phyloP scores from a whole-genome alignment of 371 early-diverging fungal genomes.

The Caulochytrium protostelioides region DNA sequence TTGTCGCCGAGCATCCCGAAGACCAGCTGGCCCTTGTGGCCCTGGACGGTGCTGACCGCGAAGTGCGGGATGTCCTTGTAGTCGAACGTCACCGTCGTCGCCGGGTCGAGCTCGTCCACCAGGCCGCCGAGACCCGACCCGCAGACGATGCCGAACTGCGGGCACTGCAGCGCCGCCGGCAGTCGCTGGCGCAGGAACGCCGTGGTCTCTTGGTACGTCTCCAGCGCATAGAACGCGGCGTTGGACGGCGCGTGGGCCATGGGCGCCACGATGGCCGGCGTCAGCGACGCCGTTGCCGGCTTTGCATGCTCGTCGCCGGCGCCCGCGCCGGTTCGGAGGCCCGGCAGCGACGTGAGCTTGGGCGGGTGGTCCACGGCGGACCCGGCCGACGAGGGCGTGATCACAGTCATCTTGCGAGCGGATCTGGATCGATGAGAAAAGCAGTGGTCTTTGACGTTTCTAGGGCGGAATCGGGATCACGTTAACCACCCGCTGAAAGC shows the following conservation, averaged over 20 bases:
- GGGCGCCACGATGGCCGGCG: no score
- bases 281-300: no score
- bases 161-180: conserved; percentile 7
- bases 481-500: no score
- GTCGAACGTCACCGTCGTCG: conserved; percentile 34
- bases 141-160: conserved; percentile 65
- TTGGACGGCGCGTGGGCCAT: conserved; percentile 4
- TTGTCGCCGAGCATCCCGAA: conserved; percentile 61
- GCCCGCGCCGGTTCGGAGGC: no score
- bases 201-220: conserved; percentile 16
- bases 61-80: conserved; percentile 73
- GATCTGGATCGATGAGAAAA: no score
- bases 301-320: no score
- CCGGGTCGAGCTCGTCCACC: conserved; percentile 48
- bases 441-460: no score
- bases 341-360: no score
- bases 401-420: no score
- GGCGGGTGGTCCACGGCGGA: no score
- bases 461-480: no score
- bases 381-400: no score
- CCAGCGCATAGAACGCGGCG: conserved; percentile 10
- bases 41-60: conserved; percentile 57
- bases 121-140: conserved; percentile 79
- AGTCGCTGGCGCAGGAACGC: conserved; percentile 13
- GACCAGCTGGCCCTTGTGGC: conserved; percentile 78